Evolutionary conservation across 108 stramenopile genomes (phyloP).

Genomic region (Nitzschia sp.): DNA sequence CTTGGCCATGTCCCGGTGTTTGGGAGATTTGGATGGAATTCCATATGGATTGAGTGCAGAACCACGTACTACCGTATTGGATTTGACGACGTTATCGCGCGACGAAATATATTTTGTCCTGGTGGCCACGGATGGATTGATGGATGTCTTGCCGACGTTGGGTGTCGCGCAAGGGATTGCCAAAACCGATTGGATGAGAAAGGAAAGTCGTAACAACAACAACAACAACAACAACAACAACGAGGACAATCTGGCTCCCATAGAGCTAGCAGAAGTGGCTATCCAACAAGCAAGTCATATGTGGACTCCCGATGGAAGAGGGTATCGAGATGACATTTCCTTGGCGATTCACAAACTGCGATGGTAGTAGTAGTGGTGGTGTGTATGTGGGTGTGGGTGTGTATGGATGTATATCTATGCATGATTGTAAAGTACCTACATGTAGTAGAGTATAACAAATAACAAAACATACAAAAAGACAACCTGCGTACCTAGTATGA

Average conservation of each 20-base stretch:
- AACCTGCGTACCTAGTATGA: too few relatives aligned
- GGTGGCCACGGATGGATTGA: constrained; percentile 68
- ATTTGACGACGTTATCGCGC: constrained; percentile 20
- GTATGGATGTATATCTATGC: too few relatives aligned
- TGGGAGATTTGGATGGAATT: constrained; percentile 70
- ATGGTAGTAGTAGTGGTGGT: too few relatives aligned
- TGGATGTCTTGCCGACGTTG: constrained; percentile 44
- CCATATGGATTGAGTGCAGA: constrained; percentile 57
- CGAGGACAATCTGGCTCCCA: neutral
- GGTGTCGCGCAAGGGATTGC: constrained; percentile 49
- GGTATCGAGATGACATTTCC: constrained; percentile 43
- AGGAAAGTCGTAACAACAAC: constrained; percentile 6
- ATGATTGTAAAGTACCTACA: too few relatives aligned
- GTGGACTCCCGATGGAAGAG: constrained; percentile 18
- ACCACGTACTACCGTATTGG: constrained; percentile 56
- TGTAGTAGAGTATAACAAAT: too few relatives aligned
- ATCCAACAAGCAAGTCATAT: constrained; percentile 27
- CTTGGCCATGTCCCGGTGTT: constrained; percentile 71
- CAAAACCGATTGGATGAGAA: neutral
- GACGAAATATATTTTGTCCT: constrained; percentile 50
- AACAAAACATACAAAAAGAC: too few relatives aligned
- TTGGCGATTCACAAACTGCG: constrained; percentile 27
- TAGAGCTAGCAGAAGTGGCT: constrained; percentile 17
- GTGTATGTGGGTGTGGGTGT: too few relatives aligned
- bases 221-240: neutral